Evolutionary conservation across 352 stramenopile species (phyloP).

Genomic region (Pythium graminicola): DNA sequence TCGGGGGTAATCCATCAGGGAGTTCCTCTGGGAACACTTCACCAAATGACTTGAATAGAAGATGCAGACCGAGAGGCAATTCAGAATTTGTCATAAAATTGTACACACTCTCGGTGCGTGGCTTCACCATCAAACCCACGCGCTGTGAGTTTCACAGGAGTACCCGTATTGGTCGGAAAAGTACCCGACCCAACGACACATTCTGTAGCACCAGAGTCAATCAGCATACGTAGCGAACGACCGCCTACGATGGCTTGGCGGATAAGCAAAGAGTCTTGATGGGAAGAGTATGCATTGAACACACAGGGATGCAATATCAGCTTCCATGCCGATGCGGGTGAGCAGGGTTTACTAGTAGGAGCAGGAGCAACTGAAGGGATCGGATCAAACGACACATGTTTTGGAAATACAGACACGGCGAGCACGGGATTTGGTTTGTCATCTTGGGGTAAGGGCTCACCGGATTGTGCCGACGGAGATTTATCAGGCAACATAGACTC

Average conservation of each 20-base stretch:
- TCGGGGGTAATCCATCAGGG: too few species aligned
- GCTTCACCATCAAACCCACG: not conserved
- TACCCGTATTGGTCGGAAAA: not conserved
- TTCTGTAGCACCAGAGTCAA: slow-evolving; percentile 20
- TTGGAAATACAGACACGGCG: not conserved
- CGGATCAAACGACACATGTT: not conserved
- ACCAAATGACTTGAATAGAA: too few species aligned
- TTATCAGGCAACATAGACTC: not conserved
- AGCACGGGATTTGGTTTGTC: not conserved
- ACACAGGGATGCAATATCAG: not conserved
- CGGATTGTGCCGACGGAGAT: too few species aligned
- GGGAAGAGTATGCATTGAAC: not conserved
- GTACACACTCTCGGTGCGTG: not conserved
- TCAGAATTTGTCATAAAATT: too few species aligned
- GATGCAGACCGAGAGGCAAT: too few species aligned
- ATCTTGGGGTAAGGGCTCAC: not conserved
- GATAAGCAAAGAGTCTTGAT: slow-evolving; percentile 11
- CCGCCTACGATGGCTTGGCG: slow-evolving; percentile 7
- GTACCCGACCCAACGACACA: slow-evolving; percentile 6
- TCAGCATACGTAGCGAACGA: slow-evolving; percentile 9
- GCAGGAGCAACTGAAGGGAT: not conserved
- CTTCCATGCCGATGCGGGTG: not conserved
- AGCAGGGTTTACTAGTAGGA: too few species aligned
- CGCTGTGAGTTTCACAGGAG: not conserved
- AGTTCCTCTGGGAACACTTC: too few species aligned